Conservation (phyloP, 2,329 filamentous ascomycete species). For the Talaromyces sp. region DNA sequence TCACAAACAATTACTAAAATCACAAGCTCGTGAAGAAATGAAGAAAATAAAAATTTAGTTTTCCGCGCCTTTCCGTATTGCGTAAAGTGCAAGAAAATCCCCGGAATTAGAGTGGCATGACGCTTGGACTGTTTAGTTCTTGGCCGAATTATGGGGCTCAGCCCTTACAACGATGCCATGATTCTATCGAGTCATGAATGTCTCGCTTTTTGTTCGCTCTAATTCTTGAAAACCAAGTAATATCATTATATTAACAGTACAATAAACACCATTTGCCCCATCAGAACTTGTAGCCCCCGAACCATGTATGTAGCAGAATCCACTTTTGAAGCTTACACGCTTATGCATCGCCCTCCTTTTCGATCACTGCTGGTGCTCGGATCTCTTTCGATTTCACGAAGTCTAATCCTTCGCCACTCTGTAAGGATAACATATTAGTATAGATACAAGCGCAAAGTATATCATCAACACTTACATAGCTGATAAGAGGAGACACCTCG, state of each 20-base stretch:
- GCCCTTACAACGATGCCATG: neutral
- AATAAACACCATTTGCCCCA: conserved; percentile 13
- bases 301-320: conserved; percentile 1
- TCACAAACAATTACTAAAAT: conserved; percentile 1
- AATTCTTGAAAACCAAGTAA: neutral
- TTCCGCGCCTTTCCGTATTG: conserved; percentile 39
- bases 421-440: conserved; percentile 20
- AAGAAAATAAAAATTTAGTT: conserved; percentile 30
- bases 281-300: conserved; percentile 18
- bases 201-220: neutral
- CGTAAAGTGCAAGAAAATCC: conserved; percentile 30
- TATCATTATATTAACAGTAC: neutral
- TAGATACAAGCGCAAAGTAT: conserved; percentile 4
- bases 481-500: conserved; percentile 88
- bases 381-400: conserved; percentile 59
- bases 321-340: conserved; percentile 8
- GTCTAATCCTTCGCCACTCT: conserved; percentile 62
- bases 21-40: conserved; percentile 21
- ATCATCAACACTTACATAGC: conserved; percentile 70
- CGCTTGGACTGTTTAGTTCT: conserved; percentile 3
- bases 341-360: conserved; percentile 49
- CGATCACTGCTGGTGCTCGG: conserved; percentile 62
- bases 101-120: conserved; percentile 21
- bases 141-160: conserved; percentile 5
- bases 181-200: neutral